These are phyloP conservation scores for Rhizophora apiculata DNA, from an alignment of 345 rosid species.

Conservation along the genomic window DNA sequence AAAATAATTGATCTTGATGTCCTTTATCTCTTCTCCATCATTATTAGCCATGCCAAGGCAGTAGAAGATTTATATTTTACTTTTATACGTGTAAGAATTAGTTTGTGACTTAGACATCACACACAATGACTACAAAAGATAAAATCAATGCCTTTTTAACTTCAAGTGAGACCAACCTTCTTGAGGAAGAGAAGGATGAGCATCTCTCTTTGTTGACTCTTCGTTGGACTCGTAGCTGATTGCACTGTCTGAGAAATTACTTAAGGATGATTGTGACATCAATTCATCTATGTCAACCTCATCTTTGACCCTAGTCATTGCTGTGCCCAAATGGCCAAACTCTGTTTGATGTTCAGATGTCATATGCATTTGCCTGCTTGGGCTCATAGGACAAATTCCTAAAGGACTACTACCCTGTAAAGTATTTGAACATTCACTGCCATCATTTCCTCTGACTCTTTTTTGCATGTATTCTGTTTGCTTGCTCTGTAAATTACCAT, in stretches of 20 bases:
- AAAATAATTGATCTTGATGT: no score
- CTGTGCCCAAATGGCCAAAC: not conserved
- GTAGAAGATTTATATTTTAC: no score
- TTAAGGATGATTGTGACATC: not conserved
- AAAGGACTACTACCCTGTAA: not conserved
- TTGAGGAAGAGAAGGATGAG: constrained; percentile 3
- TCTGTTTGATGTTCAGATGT: not conserved
- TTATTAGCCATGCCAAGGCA: no score
- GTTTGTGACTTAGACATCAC: not conserved
- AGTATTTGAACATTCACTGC: not conserved
- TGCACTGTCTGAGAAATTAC: not conserved
- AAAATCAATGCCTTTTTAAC: not conserved
- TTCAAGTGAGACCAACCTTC: constrained; percentile 3
- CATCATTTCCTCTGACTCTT: not conserved
- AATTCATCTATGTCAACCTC: constrained; percentile 4
- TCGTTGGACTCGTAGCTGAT: not conserved
- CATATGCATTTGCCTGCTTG: not conserved
- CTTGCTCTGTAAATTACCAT: not conserved
- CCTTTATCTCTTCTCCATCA: no score
- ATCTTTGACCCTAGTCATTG: not conserved
- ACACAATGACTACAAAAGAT: not conserved
- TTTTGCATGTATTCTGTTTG: not conserved
- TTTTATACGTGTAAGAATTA: no score
- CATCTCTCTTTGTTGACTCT: not conserved
- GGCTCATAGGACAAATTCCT: not conserved